Evolutionary conservation across 768 basidiomycete species (phyloP).

Genomic region (Panaeolus cyanescens): DNA sequence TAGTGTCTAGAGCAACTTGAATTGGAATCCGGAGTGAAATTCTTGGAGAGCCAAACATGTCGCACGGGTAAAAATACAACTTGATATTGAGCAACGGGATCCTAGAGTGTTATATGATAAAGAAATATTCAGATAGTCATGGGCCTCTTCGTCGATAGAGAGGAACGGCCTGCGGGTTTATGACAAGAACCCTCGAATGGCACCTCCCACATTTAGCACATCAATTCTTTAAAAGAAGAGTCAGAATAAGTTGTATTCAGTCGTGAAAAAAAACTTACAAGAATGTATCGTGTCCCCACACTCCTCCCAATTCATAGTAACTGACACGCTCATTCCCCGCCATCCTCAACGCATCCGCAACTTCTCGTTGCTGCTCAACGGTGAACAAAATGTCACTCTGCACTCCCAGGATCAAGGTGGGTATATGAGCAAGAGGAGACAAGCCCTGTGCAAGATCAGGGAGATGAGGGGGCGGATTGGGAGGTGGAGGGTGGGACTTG

Average conservation of each 20-base stretch:
- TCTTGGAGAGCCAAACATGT: too few relatives aligned
- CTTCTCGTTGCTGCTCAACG: constrained; percentile 94
- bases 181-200: constrained; percentile 86
- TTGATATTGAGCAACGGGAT: too few relatives aligned
- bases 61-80: too few relatives aligned
- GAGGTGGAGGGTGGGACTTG: constrained; percentile 73
- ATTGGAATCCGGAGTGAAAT: too few relatives aligned
- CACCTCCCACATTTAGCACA: constrained; percentile 87
- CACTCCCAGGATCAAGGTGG: constrained; percentile 87
- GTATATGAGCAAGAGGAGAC: constrained; percentile 70
- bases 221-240: constrained; percentile 57
- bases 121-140: too few relatives aligned
- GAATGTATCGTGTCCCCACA: constrained; percentile 99
- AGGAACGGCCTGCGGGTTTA: constrained; percentile 22
- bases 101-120: too few relatives aligned
- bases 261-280: constrained; percentile 54
- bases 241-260: neutral
- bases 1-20: too few relatives aligned
- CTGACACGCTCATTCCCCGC: constrained; percentile 87
- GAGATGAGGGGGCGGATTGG: constrained; percentile 75
- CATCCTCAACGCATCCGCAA: constrained; percentile 89
- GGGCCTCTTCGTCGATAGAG: too few relatives aligned
- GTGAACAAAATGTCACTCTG: constrained; percentile 98
- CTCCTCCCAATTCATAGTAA: constrained; percentile 97
- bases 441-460: constrained; percentile 80